A percentile compares a stretch with the other conserved stretches of the same genome.
These are phyloP conservation scores for Malus hybrid DNA, from an alignment of 331 rosid genomes.

Conservation along the genomic window DNA sequence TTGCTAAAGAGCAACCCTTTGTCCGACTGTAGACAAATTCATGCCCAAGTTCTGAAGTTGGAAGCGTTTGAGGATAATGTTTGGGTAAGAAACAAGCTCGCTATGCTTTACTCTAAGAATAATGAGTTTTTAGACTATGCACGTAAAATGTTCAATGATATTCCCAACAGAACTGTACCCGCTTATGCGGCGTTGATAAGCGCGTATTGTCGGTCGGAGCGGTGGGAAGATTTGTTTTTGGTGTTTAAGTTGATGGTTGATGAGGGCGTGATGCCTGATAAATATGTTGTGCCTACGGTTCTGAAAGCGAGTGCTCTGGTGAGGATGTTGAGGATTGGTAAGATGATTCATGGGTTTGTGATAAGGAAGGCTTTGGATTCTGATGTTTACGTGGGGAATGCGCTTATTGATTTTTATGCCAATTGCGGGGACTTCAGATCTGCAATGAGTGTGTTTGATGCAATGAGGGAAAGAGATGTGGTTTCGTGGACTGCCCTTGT, in stretches of 20 bases:
- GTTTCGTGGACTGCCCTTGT: constrained; percentile 43
- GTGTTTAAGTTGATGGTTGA: constrained; percentile 31
- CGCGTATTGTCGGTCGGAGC: constrained; percentile 27
- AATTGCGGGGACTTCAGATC: constrained; percentile 34
- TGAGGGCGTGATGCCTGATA: constrained; percentile 28
- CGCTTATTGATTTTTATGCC: constrained; percentile 33
- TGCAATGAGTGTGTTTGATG: constrained; percentile 26
- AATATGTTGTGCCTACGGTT: constrained; percentile 36
- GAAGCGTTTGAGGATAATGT: constrained; percentile 16
- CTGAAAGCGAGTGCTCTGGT: constrained; percentile 33
- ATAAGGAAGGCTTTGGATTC: constrained; percentile 17
- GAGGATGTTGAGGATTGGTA: constrained; percentile 21
- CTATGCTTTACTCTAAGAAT: background rate
- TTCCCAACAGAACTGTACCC: constrained; percentile 14
- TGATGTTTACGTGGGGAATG: constrained; percentile 38
- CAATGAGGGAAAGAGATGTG: constrained; percentile 36
- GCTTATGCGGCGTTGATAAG: constrained; percentile 20
- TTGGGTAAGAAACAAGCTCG: constrained; percentile 21
- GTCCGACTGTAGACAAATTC: constrained; percentile 15
- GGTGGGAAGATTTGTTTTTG: constrained; percentile 29
- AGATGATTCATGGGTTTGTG: constrained; percentile 34
- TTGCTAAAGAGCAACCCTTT: constrained; percentile 1
- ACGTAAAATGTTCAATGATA: constrained; percentile 26
- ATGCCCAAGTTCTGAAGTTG: constrained; percentile 22
- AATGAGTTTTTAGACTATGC: constrained; percentile 23